Percentiles rank a stretch among this genome's conserved stretches.
Evolutionary conservation across 2,329 filamentous ascomycete species (phyloP).

Genomic region (Diaporthe longicolla): DNA sequence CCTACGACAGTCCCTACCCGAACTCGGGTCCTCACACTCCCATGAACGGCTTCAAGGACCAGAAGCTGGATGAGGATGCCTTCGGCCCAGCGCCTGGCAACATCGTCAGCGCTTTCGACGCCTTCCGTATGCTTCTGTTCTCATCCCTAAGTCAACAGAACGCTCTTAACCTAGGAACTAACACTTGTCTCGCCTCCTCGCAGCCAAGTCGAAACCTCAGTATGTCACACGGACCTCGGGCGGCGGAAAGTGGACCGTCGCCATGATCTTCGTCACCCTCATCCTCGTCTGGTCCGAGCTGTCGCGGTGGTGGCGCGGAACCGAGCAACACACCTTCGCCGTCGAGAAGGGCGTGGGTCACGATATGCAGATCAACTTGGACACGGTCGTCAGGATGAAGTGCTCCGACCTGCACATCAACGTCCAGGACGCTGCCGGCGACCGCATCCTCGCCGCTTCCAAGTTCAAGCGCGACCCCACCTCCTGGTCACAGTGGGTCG

Average conservation of each 20-base stretch:
- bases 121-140: conserved; percentile 80
- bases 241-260: conserved; percentile 94
- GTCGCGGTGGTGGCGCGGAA: conserved; percentile 84
- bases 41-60: conserved; percentile 86
- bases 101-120: conserved; percentile 91
- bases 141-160: not conserved
- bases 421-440: conserved; percentile 94
- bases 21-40: conserved; percentile 30
- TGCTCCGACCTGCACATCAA: conserved; percentile 94
- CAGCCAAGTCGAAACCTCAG: conserved; percentile 95
- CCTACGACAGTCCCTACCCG: conserved; percentile 41
- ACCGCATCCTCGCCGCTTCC: conserved; percentile 87
- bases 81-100: conserved; percentile 80
- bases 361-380: conserved; percentile 93
- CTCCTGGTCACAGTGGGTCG: conserved; percentile 85
- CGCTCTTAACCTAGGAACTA: conserved; percentile 39
- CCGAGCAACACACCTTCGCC: conserved; percentile 89
- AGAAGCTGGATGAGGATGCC: conserved; percentile 80
- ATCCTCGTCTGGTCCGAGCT: conserved; percentile 85
- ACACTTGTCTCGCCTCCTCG: conserved; percentile 41
- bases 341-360: conserved; percentile 94
- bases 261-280: conserved; percentile 81
- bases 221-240: conserved; percentile 88
- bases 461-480: conserved; percentile 83
- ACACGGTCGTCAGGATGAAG: conserved; percentile 90